A percentile compares a stretch with the other conserved stretches of the same genome.
Conservation (phyloP, 78 protist species). For the Polysphondylium violaceum region DNA sequence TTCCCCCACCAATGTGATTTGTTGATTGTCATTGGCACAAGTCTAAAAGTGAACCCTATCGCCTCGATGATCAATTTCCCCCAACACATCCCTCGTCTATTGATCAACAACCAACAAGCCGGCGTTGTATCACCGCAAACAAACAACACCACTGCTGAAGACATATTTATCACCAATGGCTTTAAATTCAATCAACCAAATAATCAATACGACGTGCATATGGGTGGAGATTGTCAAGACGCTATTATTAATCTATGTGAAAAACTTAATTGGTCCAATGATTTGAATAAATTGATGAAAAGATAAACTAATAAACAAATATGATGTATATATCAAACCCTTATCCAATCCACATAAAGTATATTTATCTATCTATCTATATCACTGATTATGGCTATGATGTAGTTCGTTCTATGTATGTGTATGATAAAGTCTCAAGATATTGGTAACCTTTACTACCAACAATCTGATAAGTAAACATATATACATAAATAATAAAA, state of each 20-base stretch:
- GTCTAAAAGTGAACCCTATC: conserved; percentile 68
- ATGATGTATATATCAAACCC: too few species aligned
- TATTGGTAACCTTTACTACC: too few species aligned
- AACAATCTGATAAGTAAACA: too few species aligned
- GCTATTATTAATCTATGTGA: neutral
- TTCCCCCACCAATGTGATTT: conserved; percentile 76
- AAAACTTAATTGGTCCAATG: neutral
- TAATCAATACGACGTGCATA: neutral
- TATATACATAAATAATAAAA: too few species aligned
- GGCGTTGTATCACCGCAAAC: conserved; percentile 31
- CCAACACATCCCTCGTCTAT: conserved; percentile 21
- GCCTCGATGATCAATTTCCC: conserved; percentile 34
- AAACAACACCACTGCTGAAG: neutral
- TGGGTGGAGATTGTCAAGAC: conserved; percentile 24
- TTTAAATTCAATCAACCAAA: neutral
- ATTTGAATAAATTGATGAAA: neutral
- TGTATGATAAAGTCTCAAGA: too few species aligned
- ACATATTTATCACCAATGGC: too few species aligned
- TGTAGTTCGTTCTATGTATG: too few species aligned
- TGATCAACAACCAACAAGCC: conserved; percentile 41
- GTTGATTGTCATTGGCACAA: conserved; percentile 87
- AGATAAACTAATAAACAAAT: too few species aligned
- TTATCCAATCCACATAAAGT: too few species aligned
- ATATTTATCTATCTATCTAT: too few species aligned
- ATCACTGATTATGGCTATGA: too few species aligned